These are phyloP conservation scores for Boletus huronensis DNA, from an alignment of 768 basidiomycete genomes.

Conservation along the genomic window DNA sequence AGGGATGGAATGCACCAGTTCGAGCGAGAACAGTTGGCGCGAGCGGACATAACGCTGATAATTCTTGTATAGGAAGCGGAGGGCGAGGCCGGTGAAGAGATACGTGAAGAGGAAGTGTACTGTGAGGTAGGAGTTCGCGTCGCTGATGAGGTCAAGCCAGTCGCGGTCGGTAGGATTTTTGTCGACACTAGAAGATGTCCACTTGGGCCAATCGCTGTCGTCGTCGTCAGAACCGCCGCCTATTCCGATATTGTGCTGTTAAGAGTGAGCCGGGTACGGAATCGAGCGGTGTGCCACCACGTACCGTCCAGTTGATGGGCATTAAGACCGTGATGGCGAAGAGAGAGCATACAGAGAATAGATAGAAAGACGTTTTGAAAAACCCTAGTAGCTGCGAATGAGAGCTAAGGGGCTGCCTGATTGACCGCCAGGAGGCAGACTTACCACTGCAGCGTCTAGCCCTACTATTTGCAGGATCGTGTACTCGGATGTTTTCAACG, in stretches of 20 bases:
- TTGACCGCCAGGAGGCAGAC: constrained; percentile 28
- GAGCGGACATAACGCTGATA: constrained; percentile 86
- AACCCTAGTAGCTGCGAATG: constrained; percentile 80
- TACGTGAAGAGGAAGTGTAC: constrained; percentile 93
- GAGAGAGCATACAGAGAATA: constrained; percentile 84
- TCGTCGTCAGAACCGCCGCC: constrained; percentile 47
- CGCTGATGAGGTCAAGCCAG: constrained; percentile 87
- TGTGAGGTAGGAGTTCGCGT: constrained; percentile 85
- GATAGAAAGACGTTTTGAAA: constrained; percentile 90
- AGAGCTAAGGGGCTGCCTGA: neutral
- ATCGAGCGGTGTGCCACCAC: constrained; percentile 20
- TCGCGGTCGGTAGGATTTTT: constrained; percentile 40
- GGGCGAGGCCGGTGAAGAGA: constrained; percentile 82
- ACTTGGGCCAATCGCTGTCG: constrained; percentile 46
- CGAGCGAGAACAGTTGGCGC: constrained; percentile 90
- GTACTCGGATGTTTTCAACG: constrained; percentile 85
- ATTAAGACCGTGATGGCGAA: constrained; percentile 84
- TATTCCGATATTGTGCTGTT: constrained; percentile 68
- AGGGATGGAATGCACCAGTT: constrained; percentile 91
- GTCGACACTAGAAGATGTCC: constrained; percentile 22
- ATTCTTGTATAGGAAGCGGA: constrained; percentile 85
- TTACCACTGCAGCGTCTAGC: constrained; percentile 91
- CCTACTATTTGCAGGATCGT: constrained; percentile 95
- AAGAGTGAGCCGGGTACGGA: neutral
- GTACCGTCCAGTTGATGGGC: constrained; percentile 90